phyloP scores from a whole-genome alignment of 192 early-diverging fungal species.

The Umbelopsis vinacea region DNA sequence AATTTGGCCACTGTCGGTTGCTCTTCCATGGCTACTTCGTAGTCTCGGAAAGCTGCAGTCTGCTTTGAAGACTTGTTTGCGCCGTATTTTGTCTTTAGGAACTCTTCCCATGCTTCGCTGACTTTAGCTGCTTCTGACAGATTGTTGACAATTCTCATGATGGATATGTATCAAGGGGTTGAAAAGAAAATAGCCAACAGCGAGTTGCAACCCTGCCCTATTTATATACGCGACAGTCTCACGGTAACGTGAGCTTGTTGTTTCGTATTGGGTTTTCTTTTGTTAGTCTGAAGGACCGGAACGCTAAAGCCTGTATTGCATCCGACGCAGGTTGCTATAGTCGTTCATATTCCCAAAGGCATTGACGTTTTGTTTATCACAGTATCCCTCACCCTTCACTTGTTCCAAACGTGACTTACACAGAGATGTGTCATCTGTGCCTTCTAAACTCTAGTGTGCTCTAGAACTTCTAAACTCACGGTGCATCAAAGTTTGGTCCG shows the following conservation, averaged over 20 bases:
- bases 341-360: no score
- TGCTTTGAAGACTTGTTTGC: slow-evolving; percentile 24
- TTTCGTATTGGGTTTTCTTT: not conserved
- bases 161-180: not conserved
- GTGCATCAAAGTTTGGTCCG: slow-evolving; percentile 9
- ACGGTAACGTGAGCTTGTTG: slow-evolving; percentile 1
- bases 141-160: slow-evolving; percentile 24
- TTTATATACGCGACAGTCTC: not conserved
- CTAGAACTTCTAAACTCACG: not conserved
- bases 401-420: no score
- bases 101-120: slow-evolving; percentile 38
- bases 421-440: no score
- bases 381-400: no score
- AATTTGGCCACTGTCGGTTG: slow-evolving; percentile 30
- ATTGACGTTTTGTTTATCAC: no score
- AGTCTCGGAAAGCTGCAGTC: slow-evolving; percentile 25
- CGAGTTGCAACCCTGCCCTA: not conserved
- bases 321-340: no score
- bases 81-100: slow-evolving; percentile 31
- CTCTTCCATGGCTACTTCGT: slow-evolving; percentile 22
- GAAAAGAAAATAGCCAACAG: not conserved
- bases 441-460: not conserved
- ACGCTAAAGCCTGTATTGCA: no score
- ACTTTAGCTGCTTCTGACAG: slow-evolving; percentile 31
- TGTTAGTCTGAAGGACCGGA: no score